These are phyloP conservation scores for Hypericum androsaemum DNA, from an alignment of 345 rosid species.

Conservation along the genomic window DNA sequence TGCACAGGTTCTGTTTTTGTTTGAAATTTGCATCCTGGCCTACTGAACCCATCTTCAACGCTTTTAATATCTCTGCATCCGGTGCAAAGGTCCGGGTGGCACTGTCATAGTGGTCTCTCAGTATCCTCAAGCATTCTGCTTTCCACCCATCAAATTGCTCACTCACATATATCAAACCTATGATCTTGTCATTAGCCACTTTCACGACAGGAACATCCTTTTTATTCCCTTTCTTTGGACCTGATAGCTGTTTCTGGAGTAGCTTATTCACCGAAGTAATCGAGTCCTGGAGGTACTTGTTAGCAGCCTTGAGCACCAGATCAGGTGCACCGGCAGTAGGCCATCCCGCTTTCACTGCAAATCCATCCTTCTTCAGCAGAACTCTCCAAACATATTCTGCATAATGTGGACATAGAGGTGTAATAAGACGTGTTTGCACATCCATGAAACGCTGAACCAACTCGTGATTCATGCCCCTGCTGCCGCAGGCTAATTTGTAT, in stretches of 20 bases:
- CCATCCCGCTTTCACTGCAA: conserved; percentile 81
- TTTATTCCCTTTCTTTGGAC: conserved; percentile 63
- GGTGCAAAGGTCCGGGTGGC: conserved; percentile 41
- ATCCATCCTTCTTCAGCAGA: conserved; percentile 69
- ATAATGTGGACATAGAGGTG: conserved; percentile 93
- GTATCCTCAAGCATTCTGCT: conserved; percentile 69
- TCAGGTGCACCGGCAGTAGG: conserved; percentile 65
- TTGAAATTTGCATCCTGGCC: conserved; percentile 56
- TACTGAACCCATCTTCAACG: conserved; percentile 37
- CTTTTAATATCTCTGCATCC: conserved; percentile 54
- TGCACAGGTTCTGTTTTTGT: conserved; percentile 57
- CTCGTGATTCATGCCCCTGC: conserved; percentile 60
- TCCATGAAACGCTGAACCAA: conserved; percentile 71
- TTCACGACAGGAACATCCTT: conserved; percentile 48
- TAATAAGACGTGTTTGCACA: conserved; percentile 75
- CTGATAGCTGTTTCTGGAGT: conserved; percentile 56
- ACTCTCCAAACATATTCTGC: conserved; percentile 86
- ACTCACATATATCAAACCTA: conserved; percentile 62
- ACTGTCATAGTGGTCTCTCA: conserved; percentile 47
- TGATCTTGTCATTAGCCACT: conserved; percentile 36
- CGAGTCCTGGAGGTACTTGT: conserved; percentile 84
- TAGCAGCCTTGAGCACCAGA: conserved; percentile 66
- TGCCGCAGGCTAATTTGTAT: conserved; percentile 78
- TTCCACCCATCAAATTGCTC: conserved; percentile 82
- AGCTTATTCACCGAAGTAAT: conserved; percentile 70